Percentiles rank a stretch among this genome's conserved stretches.
Evolutionary conservation across 352 stramenopile genomes (phyloP).

Genomic region (Globisporangium apiculatum): DNA sequence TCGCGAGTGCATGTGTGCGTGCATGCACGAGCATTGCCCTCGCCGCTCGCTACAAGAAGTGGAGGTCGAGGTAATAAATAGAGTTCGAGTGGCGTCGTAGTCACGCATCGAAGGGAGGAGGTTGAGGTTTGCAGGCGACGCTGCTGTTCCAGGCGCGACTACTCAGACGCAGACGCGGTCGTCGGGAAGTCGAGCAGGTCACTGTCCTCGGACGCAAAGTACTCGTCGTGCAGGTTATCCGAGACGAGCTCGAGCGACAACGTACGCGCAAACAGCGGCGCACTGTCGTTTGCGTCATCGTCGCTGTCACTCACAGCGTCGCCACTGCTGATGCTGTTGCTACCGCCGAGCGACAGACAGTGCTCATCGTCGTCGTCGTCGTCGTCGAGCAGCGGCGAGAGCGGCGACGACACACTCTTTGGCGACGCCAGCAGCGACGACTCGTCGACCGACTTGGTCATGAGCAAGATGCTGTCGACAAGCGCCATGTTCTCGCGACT

Average conservation of each 20-base stretch:
- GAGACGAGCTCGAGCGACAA: conserved; percentile 60
- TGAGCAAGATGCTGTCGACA: conserved; percentile 71
- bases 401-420: conserved; percentile 54
- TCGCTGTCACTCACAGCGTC: conserved; percentile 26
- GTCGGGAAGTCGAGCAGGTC: conserved; percentile 59
- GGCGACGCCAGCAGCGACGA: conserved; percentile 46
- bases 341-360: conserved; percentile 8
- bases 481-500: conserved; percentile 60
- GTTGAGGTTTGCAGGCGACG: background rate
- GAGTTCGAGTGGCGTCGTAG: no score
- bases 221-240: conserved; percentile 69
- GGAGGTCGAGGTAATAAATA: no score
- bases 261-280: conserved; percentile 21
- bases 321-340: conserved; percentile 2
- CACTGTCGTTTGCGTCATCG: conserved; percentile 7
- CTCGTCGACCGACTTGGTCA: conserved; percentile 64
- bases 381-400: conserved; percentile 31
- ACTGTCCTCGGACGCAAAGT: conserved; percentile 59
- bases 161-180: conserved; percentile 11
- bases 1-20: no score
- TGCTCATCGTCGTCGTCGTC: conserved; percentile 42
- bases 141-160: background rate
- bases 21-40: no score
- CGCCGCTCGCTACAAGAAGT: no score
- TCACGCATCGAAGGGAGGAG: no score